phyloP scores from a whole-genome alignment of 2,329 filamentous ascomycete genomes.

The Pseudogymnoascus sp. region DNA sequence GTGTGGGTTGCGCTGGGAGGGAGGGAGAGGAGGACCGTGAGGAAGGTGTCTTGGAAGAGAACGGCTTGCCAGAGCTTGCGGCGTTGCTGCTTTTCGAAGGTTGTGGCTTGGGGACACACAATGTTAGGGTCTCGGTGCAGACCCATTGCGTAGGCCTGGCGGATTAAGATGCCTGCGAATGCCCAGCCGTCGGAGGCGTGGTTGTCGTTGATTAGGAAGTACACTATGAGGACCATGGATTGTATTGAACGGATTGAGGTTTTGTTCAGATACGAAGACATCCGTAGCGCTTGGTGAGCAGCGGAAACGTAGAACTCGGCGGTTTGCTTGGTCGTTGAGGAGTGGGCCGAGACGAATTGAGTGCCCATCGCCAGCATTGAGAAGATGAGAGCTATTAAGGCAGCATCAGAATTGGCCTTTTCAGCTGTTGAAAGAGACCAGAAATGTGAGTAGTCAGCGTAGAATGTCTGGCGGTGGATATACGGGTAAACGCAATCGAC shows the following conservation, averaged over 20 bases:
- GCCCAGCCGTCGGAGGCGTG: slow-evolving; percentile 78
- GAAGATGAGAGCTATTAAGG: slow-evolving; percentile 66
- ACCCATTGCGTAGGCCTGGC: slow-evolving; percentile 76
- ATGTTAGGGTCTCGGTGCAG: slow-evolving; percentile 73
- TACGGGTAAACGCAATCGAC: slow-evolving; percentile 79
- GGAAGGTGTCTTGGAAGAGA: slow-evolving; percentile 71
- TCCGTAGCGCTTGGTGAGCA: slow-evolving; percentile 67
- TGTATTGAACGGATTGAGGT: slow-evolving; percentile 67
- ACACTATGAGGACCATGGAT: slow-evolving; percentile 74
- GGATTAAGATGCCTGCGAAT: slow-evolving; percentile 68
- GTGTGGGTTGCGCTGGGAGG: slow-evolving; percentile 73
- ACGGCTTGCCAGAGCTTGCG: slow-evolving; percentile 79
- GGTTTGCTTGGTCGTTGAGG: slow-evolving; percentile 60
- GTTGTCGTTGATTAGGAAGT: slow-evolving; percentile 81
- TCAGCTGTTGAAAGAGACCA: slow-evolving; percentile 56
- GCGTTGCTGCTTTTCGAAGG: slow-evolving; percentile 70
- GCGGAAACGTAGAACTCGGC: slow-evolving; percentile 78
- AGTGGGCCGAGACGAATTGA: slow-evolving; percentile 59
- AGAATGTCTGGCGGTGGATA: slow-evolving; percentile 68
- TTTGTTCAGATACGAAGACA: slow-evolving; percentile 69
- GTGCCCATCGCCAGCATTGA: slow-evolving; percentile 72
- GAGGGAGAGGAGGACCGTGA: slow-evolving; percentile 69
- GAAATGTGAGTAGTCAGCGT: slow-evolving; percentile 71
- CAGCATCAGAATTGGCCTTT: slow-evolving; percentile 55
- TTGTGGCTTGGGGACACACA: slow-evolving; percentile 57